Percentiles rank a stretch among this genome's conserved stretches.
These are phyloP conservation scores for Radiomyces spectabilis DNA, from an alignment of 192 early-diverging fungal species.

Conservation along the genomic window DNA sequence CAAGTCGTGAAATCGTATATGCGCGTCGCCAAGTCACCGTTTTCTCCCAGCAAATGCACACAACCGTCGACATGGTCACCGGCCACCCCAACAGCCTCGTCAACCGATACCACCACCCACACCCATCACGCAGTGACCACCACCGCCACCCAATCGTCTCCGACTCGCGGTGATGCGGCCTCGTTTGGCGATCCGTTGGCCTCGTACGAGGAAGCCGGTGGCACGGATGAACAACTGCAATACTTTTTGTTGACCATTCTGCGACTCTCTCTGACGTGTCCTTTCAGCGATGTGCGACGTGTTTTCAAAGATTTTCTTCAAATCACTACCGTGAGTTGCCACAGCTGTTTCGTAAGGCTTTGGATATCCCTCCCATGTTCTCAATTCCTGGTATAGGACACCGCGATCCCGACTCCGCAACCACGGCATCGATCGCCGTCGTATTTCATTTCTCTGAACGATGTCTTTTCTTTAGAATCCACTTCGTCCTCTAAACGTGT, in stretches of 20 bases:
- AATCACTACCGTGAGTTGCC: slow-evolving; percentile 34
- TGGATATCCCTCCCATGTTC: too few relatives aligned
- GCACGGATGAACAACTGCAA: slow-evolving; percentile 23
- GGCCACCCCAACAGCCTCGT: neutral
- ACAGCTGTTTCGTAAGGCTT: too few relatives aligned
- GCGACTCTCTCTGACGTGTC: slow-evolving; percentile 38
- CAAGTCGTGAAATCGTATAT: slow-evolving; percentile 33
- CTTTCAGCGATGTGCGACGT: slow-evolving; percentile 42
- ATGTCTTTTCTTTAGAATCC: slow-evolving; percentile 43
- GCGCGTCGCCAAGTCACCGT: slow-evolving; percentile 12
- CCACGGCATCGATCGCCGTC: slow-evolving; percentile 42
- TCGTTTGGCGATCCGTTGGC: neutral
- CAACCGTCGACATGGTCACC: neutral
- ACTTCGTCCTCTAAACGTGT: neutral
- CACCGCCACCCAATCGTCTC: neutral
- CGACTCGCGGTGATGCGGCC: too few relatives aligned
- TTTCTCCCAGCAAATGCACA: slow-evolving; percentile 9
- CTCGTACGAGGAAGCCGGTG: slow-evolving; percentile 11
- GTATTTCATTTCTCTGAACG: slow-evolving; percentile 40
- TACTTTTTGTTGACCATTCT: slow-evolving; percentile 41
- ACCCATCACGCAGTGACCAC: neutral
- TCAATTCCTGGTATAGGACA: too few relatives aligned
- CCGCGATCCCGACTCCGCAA: slow-evolving; percentile 34
- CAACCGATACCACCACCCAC: neutral
- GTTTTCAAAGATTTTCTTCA: slow-evolving; percentile 36